These are phyloP conservation scores for Pisolithus sp. DNA, from an alignment of 768 basidiomycete genomes.

Conservation along the genomic window DNA sequence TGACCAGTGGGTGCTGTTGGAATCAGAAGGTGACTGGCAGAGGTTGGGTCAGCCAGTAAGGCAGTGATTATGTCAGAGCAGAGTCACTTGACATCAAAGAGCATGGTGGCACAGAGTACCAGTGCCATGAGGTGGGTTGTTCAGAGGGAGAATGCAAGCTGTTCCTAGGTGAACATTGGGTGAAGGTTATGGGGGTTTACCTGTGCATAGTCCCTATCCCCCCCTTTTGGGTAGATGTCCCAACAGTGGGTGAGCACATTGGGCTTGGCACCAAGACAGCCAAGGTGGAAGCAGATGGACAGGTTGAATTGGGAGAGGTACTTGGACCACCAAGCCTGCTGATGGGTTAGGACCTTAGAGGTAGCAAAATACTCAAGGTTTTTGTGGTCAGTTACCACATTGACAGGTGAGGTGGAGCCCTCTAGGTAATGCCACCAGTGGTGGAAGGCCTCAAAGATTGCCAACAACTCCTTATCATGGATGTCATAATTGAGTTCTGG, in stretches of 20 bases:
- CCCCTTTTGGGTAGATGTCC: not conserved
- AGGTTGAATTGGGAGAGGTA: conserved; percentile 32
- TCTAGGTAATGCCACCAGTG: conserved; percentile 28
- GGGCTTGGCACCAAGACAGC: conserved; percentile 6
- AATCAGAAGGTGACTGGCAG: no score
- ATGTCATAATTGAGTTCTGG: conserved; percentile 41
- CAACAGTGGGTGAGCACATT: not conserved
- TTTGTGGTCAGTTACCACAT: conserved; percentile 29
- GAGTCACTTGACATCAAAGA: no score
- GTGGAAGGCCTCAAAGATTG: conserved; percentile 33
- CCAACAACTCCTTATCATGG: conserved; percentile 29
- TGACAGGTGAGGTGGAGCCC: not conserved
- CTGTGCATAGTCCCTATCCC: not conserved
- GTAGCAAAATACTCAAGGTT: conserved; percentile 33
- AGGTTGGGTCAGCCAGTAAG: no score
- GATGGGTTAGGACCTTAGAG: conserved; percentile 14
- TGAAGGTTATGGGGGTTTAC: not conserved
- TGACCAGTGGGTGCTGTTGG: no score
- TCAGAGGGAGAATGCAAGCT: no score
- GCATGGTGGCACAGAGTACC: no score
- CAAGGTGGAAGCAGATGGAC: not conserved
- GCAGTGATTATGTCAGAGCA: no score
- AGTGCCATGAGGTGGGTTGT: no score
- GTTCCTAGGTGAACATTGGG: no score
- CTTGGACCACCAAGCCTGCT: conserved; percentile 26